Conservation (phyloP, 108 stramenopile species). For the Nannochloropsis gaditana region DNA sequence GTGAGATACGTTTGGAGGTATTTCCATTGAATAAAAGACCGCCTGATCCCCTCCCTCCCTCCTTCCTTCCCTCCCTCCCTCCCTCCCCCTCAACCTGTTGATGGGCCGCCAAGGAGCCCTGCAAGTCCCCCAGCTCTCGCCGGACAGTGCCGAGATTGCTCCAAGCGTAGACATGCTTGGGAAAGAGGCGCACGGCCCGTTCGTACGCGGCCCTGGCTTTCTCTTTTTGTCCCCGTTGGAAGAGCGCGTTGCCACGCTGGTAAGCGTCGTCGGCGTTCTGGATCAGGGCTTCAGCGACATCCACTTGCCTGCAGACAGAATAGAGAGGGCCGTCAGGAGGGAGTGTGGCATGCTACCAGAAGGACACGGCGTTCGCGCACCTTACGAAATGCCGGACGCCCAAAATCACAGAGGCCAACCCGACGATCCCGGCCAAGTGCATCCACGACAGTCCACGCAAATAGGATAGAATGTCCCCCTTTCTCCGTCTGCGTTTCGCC, state of each 20-base stretch:
- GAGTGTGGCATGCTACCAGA: background rate
- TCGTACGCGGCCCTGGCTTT: background rate
- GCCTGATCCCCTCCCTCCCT: too few relatives aligned
- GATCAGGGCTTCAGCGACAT: background rate
- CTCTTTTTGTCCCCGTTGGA: background rate
- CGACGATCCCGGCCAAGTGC: background rate
- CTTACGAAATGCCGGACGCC: background rate
- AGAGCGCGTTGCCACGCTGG: background rate
- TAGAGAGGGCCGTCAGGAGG: background rate
- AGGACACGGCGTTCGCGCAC: background rate
- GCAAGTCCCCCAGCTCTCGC: background rate
- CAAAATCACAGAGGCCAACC: background rate
- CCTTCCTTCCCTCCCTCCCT: too few relatives aligned
- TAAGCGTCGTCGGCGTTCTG: conserved; percentile 19
- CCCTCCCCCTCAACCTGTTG: background rate
- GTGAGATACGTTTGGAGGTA: too few relatives aligned
- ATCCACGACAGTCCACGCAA: background rate
- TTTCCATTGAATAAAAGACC: too few relatives aligned
- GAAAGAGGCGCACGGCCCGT: background rate
- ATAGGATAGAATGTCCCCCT: background rate
- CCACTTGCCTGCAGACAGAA: background rate
- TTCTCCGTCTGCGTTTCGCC: background rate
- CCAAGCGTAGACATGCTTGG: conserved; percentile 10
- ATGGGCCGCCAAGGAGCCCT: background rate
- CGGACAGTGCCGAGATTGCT: background rate